Percentiles rank a stretch among this genome's conserved stretches.
Conservation (phyloP, 257 asterid species). For the Ocimum tenuiflorum region DNA sequence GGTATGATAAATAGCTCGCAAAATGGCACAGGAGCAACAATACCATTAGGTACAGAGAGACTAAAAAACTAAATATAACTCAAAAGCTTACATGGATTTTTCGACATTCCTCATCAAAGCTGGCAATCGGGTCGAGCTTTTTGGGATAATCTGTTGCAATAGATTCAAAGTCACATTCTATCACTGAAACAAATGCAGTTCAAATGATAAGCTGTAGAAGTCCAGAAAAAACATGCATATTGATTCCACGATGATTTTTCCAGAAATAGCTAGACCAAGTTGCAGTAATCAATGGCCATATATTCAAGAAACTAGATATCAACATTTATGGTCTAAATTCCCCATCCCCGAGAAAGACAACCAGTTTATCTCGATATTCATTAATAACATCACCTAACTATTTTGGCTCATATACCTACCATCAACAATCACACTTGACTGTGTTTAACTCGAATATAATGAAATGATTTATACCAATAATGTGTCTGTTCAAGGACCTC, state of each 20-base stretch:
- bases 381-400: conserved; percentile 30
- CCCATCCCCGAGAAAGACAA: conserved; percentile 14
- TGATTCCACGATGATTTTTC: background rate
- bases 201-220: conserved; percentile 5
- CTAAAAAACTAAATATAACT: background rate
- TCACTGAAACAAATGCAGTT: background rate
- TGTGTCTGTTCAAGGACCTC: conserved; percentile 22
- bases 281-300: conserved; percentile 16
- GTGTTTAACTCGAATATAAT: background rate
- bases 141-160: conserved; percentile 34
- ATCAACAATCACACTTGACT: conserved; percentile 8
- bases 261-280: background rate
- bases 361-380: conserved; percentile 14
- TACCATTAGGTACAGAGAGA: too few species aligned
- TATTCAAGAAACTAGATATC: background rate
- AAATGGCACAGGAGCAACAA: too few species aligned
- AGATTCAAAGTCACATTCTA: conserved; percentile 6
- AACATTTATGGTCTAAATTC: conserved; percentile 18
- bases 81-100: conserved; percentile 32
- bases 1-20: too few species aligned
- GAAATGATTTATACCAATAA: conserved; percentile 27
- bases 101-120: conserved; percentile 39
- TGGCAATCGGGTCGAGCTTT: conserved; percentile 25
- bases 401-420: conserved; percentile 19
- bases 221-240: background rate